A percentile compares a stretch with the other conserved stretches of the same genome.
phyloP scores from a whole-genome alignment of 2,329 filamentous ascomycete species.

The Aspergillus niger region DNA sequence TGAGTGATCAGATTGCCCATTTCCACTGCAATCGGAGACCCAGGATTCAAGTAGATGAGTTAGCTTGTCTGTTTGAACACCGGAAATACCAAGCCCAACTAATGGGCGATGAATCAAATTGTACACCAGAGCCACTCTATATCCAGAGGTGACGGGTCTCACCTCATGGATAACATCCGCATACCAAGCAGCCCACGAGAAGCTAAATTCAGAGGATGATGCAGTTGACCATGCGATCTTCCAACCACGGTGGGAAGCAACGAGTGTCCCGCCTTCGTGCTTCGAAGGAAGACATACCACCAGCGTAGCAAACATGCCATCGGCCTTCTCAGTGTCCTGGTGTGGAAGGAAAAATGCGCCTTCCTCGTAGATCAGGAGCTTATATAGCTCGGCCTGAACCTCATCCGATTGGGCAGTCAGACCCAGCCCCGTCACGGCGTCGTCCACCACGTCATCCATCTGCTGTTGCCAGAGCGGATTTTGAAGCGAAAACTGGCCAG shows the following conservation, averaged over 20 bases:
- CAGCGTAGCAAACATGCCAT: constrained; percentile 18
- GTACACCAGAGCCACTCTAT: constrained; percentile 14
- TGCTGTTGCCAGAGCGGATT: constrained; percentile 7
- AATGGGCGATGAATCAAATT: constrained; percentile 16
- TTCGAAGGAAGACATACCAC: constrained; percentile 14
- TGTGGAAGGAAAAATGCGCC: constrained; percentile 11
- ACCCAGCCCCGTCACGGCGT: constrained; percentile 5
- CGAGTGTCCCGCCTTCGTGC: constrained; percentile 14
- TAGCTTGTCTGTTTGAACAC: not conserved
- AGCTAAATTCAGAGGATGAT: constrained; percentile 7
- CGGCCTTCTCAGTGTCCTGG: constrained; percentile 12
- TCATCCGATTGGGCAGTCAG: not conserved
- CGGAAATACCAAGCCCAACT: not conserved
- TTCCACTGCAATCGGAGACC: not conserved
- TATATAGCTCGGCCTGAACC: constrained; percentile 14
- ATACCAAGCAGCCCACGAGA: constrained; percentile 13
- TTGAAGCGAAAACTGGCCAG: constrained; percentile 8
- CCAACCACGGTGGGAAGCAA: constrained; percentile 1
- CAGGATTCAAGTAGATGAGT: not conserved
- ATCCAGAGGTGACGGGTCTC: constrained; percentile 12
- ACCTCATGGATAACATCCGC: constrained; percentile 13
- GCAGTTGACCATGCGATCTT: constrained; percentile 3
- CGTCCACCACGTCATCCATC: not conserved
- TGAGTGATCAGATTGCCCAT: too few species aligned
- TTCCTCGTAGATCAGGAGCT: constrained; percentile 16